Evolutionary conservation across 163 green algal genomes (phyloP).

Genomic region (Scenedesmus sp.): DNA sequence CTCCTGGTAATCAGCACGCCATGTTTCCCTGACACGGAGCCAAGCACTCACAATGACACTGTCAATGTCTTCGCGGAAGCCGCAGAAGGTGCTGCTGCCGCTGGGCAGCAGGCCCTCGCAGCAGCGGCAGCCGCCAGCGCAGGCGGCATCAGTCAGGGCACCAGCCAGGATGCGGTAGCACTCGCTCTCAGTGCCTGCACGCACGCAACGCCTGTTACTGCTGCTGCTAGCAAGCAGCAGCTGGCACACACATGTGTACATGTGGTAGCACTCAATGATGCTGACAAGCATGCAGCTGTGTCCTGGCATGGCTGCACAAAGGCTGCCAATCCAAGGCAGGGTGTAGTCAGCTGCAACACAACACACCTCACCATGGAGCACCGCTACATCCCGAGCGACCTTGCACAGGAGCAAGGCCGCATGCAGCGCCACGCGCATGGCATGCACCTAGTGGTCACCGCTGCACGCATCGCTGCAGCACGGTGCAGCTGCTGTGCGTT

Average conservation of each 20-base stretch:
- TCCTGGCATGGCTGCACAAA: background rate
- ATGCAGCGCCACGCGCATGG: no score
- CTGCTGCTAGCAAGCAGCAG: background rate
- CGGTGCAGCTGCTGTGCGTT: background rate
- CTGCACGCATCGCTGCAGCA: background rate
- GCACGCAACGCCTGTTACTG: no score
- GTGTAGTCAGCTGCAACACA: no score
- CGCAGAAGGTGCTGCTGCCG: conserved; percentile 44
- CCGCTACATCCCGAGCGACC: no score
- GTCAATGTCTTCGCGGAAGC: conserved; percentile 24
- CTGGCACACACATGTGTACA: background rate
- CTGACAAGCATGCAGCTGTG: background rate
- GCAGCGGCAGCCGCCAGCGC: conserved; percentile 31
- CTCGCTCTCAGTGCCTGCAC: conserved; percentile 28
- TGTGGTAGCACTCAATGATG: no score
- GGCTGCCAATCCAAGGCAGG: no score
- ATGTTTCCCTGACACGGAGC: background rate
- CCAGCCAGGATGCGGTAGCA: background rate
- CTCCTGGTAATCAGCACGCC: no score
- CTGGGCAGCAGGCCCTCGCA: background rate
- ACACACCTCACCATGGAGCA: no score
- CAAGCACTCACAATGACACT: conserved; percentile 32
- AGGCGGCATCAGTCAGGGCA: background rate
- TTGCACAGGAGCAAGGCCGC: no score
- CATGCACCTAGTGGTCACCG: no score